Evolutionary conservation across 2,329 filamentous ascomycete genomes (phyloP).

Genomic region (Drechslerella stenobrocha): DNA sequence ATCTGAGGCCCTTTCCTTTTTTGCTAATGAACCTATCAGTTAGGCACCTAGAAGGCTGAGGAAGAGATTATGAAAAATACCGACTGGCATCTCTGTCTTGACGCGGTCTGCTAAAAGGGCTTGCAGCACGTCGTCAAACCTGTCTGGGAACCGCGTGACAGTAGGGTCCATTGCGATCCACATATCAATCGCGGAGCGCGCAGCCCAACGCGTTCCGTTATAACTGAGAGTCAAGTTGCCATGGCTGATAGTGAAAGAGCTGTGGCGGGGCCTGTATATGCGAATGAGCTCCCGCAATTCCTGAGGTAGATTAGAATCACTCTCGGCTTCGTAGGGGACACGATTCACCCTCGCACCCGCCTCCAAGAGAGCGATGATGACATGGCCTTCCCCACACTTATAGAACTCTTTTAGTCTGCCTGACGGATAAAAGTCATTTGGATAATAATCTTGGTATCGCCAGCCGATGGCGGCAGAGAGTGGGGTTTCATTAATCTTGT

Average conservation of each 20-base stretch:
- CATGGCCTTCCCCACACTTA: background rate
- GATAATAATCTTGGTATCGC: background rate
- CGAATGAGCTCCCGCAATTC: background rate
- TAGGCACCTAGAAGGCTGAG: too few species aligned
- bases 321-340: background rate
- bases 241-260: too few species aligned
- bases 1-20: too few species aligned
- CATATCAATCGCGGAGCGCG: background rate
- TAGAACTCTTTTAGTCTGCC: background rate
- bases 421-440: background rate
- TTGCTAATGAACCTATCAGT: too few species aligned
- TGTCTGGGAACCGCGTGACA: background rate
- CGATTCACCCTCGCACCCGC: background rate
- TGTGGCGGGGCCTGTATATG: too few species aligned
- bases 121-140: background rate
- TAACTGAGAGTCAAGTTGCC: background rate
- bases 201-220: background rate
- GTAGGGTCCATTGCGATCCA: background rate
- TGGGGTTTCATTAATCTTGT: background rate
- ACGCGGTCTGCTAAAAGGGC: too few species aligned
- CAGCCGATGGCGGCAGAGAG: background rate
- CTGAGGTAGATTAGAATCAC: background rate
- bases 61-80: too few species aligned
- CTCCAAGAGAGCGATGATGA: background rate
- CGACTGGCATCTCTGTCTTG: too few species aligned